Base-by-base conservation (phyloP, 805 yeast species). In the Saccharomycopsis fermentans region DNA sequence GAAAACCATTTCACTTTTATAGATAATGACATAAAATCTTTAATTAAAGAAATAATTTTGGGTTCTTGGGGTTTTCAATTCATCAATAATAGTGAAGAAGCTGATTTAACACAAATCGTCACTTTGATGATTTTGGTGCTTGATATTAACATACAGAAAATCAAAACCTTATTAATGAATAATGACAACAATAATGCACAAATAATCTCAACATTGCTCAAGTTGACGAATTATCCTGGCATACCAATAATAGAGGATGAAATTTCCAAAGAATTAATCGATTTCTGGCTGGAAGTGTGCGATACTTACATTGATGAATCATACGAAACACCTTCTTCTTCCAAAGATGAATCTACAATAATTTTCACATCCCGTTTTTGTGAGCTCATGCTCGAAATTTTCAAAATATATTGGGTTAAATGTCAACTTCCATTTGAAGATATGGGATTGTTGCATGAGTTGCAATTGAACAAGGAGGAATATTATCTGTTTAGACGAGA, bases 401-500 rank as follows among this genome's bases (percentile, higher is more conserved):
- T 88, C 21, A 73, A 71, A 24, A 76, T 83, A 1, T 90, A 88
- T 69, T 85, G 94, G 84, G 73, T 75, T 2, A 89, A 90, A 64
- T 74, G 82, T 2, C 84, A 80, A 54, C 66, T 80, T 9, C 63
- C 62, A 1, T n/a, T 61, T 19, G 52, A 47, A 4, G 36, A 54
- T 47, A 2, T 17, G 16, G 4, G 21, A 56, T 16, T 72, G 73
- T 76, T 65, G 70, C 21, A 65, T 65, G 26, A 70, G 27, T 27
- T 59, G 12, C 40, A 55, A n/a, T 14, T 16, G 4, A 26, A 72
- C 9, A 69, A 73, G 59, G 76, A 77, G 21, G 95, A 86, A 63
- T 88, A 90, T 65, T 70, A 71, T 24, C 77, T 81, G 27, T 92
- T 82, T 69, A 77, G 97, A 64, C 72, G 81, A 35, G 92, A 86